phyloP scores from a whole-genome alignment of 1,284 basidiomycete genomes.

The Ceratobasidium sp. region DNA sequence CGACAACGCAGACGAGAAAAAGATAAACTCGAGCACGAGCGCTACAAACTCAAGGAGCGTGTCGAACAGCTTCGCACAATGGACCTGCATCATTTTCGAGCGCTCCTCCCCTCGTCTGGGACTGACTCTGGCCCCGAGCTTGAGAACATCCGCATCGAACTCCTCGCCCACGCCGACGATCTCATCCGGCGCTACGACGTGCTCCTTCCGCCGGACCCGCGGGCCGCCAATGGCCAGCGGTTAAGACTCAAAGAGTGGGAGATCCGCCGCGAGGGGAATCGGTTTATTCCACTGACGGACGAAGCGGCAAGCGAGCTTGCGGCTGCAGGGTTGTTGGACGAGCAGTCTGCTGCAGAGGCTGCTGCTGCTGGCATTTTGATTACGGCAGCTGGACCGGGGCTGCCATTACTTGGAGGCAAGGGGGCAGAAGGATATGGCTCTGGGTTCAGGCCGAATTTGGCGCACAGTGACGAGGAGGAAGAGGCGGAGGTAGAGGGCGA shows the following conservation, averaged over 20 bases:
- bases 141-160: conserved; percentile 73
- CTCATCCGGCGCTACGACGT: conserved; percentile 76
- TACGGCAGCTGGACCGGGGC: conserved; percentile 23
- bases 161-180: conserved; percentile 71
- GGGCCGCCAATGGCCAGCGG: conserved; percentile 49
- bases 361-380: conserved; percentile 39
- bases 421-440: conserved; percentile 44
- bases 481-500: conserved; percentile 30
- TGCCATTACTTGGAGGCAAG: conserved; percentile 38
- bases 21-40: conserved; percentile 89
- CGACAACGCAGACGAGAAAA: conserved; percentile 86
- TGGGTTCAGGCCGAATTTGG: conserved; percentile 28
- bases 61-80: conserved; percentile 84
- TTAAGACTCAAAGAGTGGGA: conserved; percentile 43
- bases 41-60: conserved; percentile 88
- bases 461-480: conserved; percentile 37
- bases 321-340: conserved; percentile 35
- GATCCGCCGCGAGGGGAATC: conserved; percentile 46
- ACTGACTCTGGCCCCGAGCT: conserved; percentile 65
- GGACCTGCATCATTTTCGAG: conserved; percentile 73
- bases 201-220: conserved; percentile 70
- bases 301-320: conserved; percentile 43
- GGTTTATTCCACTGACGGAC: conserved; percentile 45
- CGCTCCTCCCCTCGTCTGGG: conserved; percentile 56
- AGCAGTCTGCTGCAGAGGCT: conserved; percentile 44